These are phyloP conservation scores for Cordia subcordata DNA, from an alignment of 257 asterid genomes.

Conservation along the genomic window DNA sequence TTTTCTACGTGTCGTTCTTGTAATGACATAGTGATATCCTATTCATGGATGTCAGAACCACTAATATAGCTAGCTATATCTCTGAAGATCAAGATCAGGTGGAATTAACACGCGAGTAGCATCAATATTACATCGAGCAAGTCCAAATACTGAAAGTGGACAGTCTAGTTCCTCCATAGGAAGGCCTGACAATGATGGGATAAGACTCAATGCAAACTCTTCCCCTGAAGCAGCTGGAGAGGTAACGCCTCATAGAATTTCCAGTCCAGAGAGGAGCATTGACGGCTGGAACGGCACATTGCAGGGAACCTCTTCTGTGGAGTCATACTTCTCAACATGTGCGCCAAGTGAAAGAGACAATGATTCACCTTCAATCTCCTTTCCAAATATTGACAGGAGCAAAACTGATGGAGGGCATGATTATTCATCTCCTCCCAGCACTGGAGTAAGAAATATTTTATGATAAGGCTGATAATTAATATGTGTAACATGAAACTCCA, in stretches of 20 bases:
- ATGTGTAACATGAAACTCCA: background rate
- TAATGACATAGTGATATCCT: background rate
- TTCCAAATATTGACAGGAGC: constrained; percentile 21
- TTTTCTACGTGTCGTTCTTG: too few species aligned
- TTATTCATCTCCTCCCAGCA: constrained; percentile 28
- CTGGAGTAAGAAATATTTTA: constrained; percentile 40
- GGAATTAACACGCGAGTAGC: constrained; percentile 23
- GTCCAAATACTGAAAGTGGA: constrained; percentile 40
- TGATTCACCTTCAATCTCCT: constrained; percentile 28
- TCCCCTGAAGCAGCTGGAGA: constrained; percentile 24
- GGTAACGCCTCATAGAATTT: constrained; percentile 25
- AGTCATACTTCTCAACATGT: constrained; percentile 44
- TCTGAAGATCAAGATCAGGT: constrained; percentile 45
- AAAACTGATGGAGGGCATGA: constrained; percentile 20
- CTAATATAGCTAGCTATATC: constrained; percentile 18
- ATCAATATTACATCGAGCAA: constrained; percentile 30
- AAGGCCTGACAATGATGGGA: constrained; percentile 35
- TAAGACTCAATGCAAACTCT: constrained; percentile 17
- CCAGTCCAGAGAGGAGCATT: constrained; percentile 34
- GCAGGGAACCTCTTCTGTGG: constrained; percentile 51
- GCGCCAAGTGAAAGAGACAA: constrained; percentile 40
- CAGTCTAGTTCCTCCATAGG: constrained; percentile 27
- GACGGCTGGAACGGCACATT: constrained; percentile 34
- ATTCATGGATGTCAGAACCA: constrained; percentile 5
- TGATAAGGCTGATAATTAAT: background rate